A percentile compares a stretch with the other conserved stretches of the same genome.
Evolutionary conservation across 1,284 basidiomycete genomes (phyloP).

Genomic region (Ceratobasidium sp.): DNA sequence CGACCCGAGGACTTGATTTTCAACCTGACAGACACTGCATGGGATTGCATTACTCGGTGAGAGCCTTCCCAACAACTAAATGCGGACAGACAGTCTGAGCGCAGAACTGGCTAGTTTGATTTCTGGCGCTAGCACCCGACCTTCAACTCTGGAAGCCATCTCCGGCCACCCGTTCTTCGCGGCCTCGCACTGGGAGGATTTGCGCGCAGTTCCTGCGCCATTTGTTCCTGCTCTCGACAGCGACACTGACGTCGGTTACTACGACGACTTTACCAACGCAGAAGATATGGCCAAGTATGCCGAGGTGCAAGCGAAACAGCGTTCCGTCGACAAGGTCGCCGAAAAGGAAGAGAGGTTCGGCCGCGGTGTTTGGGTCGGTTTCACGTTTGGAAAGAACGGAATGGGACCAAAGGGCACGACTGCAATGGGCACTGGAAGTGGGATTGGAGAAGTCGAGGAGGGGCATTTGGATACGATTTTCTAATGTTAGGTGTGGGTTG

Average conservation of each 20-base stretch:
- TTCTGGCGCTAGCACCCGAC: slow-evolving; percentile 79
- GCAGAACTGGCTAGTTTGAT: slow-evolving; percentile 62
- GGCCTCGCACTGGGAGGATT: slow-evolving; percentile 73
- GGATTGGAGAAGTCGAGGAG: slow-evolving; percentile 27
- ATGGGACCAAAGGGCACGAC: slow-evolving; percentile 39
- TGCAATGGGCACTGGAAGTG: slow-evolving; percentile 30
- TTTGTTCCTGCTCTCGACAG: slow-evolving; percentile 96
- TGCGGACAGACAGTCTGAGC: slow-evolving; percentile 17
- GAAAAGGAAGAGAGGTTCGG: slow-evolving; percentile 80
- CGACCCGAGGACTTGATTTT: slow-evolving; percentile 96
- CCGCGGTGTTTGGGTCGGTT: slow-evolving; percentile 93
- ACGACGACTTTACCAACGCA: slow-evolving; percentile 91
- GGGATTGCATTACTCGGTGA: slow-evolving; percentile 93
- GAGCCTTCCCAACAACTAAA: slow-evolving; percentile 39
- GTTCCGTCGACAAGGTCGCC: slow-evolving; percentile 88
- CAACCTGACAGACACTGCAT: slow-evolving; percentile 92
- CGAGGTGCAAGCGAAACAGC: slow-evolving; percentile 97
- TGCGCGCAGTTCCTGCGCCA: slow-evolving; percentile 83
- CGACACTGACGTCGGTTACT: slow-evolving; percentile 97
- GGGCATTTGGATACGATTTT: slow-evolving; percentile 35
- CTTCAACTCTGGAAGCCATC: slow-evolving; percentile 75
- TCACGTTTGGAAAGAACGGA: slow-evolving; percentile 95
- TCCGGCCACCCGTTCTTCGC: slow-evolving; percentile 87
- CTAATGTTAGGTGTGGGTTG: not conserved
- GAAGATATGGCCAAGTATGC: slow-evolving; percentile 99